Evolutionary conservation across 768 basidiomycete species (phyloP).

Genomic region (Naganishia vishniacii): DNA sequence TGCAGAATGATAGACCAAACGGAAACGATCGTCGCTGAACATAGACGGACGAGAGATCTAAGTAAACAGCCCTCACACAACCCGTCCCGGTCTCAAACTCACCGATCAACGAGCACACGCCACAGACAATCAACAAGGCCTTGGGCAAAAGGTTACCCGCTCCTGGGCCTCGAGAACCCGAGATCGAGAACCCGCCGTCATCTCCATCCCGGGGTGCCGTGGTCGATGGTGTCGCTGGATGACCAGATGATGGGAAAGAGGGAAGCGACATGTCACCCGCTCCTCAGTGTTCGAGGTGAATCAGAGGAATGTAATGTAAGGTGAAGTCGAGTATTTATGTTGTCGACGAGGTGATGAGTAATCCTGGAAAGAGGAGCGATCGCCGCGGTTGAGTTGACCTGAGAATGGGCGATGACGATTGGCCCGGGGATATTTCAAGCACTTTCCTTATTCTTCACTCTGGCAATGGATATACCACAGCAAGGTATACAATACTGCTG

Average conservation of each 20-base stretch:
- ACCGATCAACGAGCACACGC: conserved; percentile 45
- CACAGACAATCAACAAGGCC: conserved; percentile 45
- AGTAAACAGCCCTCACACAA: not conserved
- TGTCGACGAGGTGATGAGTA: too few relatives aligned
- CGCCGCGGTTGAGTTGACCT: too few relatives aligned
- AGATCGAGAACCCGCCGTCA: not conserved
- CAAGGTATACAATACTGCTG: too few relatives aligned
- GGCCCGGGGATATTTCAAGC: too few relatives aligned
- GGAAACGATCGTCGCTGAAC: conserved; percentile 43
- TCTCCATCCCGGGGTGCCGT: not conserved
- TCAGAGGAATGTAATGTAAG: too few relatives aligned
- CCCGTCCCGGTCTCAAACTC: conserved; percentile 11
- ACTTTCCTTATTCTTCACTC: too few relatives aligned
- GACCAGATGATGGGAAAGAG: conserved; percentile 29
- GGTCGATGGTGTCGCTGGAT: conserved; percentile 21
- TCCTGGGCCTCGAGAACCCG: conserved; percentile 30
- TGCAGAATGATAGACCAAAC: conserved; percentile 48
- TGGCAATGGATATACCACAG: too few relatives aligned
- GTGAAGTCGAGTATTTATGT: too few relatives aligned
- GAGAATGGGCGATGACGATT: too few relatives aligned
- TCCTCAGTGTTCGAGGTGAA: too few relatives aligned
- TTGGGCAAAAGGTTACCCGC: conserved; percentile 43
- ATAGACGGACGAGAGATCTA: not conserved
- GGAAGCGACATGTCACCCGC: conserved; percentile 38
- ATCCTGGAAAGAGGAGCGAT: too few relatives aligned